Conservation (phyloP, 352 stramenopile genomes). For the Sclerospora graminicola region DNA sequence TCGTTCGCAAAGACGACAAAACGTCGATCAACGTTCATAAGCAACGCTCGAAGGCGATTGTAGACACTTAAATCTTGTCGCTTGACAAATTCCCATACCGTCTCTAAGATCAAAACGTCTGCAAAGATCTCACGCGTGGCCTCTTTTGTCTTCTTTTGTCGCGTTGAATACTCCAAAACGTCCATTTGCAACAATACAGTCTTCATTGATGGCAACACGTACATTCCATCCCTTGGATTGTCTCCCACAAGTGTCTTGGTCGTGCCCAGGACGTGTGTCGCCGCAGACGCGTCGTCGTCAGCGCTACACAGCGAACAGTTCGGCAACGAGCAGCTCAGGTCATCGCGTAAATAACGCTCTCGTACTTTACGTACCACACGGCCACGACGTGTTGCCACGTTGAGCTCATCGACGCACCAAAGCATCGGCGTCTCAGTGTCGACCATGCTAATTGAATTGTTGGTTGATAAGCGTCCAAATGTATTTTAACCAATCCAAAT, state of each 20-base stretch:
- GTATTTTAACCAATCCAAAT: constrained; percentile 1
- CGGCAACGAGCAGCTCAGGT: constrained; percentile 69
- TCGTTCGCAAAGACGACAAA: constrained; percentile 93
- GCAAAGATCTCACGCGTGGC: constrained; percentile 37
- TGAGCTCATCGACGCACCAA: constrained; percentile 67
- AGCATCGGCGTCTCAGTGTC: constrained; percentile 25
- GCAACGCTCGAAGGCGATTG: constrained; percentile 78
- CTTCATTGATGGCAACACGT: constrained; percentile 86
- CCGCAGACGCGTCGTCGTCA: constrained; percentile 42
- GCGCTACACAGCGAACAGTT: constrained; percentile 47
- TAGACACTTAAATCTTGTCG: constrained; percentile 84
- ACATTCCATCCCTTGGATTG: constrained; percentile 33
- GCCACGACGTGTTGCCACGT: constrained; percentile 72
- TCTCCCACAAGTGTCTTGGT: constrained; percentile 54
- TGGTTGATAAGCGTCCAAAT: background rate
- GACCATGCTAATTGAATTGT: constrained; percentile 3
- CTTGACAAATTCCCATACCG: constrained; percentile 85
- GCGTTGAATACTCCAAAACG: constrained; percentile 68
- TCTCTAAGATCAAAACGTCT: constrained; percentile 87
- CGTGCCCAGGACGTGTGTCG: constrained; percentile 41
- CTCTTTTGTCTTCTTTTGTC: constrained; percentile 42
- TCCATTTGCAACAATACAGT: constrained; percentile 88
- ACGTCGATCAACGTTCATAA: constrained; percentile 70
- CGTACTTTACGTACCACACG: constrained; percentile 68
- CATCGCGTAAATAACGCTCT: constrained; percentile 86